Evolutionary conservation across 768 basidiomycete species (phyloP), one percentile per base, ranked within the genome.

Genomic region (Suillus clintonianus): DNA sequence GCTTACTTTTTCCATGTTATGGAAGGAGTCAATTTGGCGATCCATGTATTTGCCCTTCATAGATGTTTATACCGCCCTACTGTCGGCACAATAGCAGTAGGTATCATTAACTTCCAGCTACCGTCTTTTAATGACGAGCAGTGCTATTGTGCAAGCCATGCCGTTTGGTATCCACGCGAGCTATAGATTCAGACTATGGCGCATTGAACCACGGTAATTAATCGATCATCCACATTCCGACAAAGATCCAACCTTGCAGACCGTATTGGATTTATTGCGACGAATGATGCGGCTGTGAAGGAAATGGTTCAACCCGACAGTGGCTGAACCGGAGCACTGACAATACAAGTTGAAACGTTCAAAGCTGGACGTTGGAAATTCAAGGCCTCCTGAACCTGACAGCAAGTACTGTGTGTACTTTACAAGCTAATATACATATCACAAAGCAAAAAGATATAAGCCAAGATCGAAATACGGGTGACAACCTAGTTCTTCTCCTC

Each of bases 401-500:
- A 30, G 5, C 10, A 11, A n/a, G n/a, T n/a, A n/a, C n/a, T n/a
- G 30, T 19, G 50, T 3, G 47, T 19, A 51, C 50, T 27, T 22
- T 30, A 30, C 50, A 51, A 27, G 17, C 30, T 51, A 51, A 2
- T 32, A 19, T 30, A 32, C 50, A 32, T 51, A 11, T 19, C 9
- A 30, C 17, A 51, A 51, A 11, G 17, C 30, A 19, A 51, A 2
- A 51, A 51, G 17, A 19, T 17, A 30, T 30, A 51, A 32, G 17
- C 50, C 10, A 51, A 51, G 17, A 32, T 30, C 9, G 8, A 56
- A 24, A 24, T 22, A 11, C 54, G 1, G 22, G 37, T 15, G 2
- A 43, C 14, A 22, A 11, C 13, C 37, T 30, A 42, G 24, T 62
- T 62, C 22, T 60, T 62, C 19, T 76, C 72, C 63, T 87, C 85